Evolutionary conservation across 495 filamentous ascomycete species (phyloP).

Genomic region (Polyplosphaeria fusca): DNA sequence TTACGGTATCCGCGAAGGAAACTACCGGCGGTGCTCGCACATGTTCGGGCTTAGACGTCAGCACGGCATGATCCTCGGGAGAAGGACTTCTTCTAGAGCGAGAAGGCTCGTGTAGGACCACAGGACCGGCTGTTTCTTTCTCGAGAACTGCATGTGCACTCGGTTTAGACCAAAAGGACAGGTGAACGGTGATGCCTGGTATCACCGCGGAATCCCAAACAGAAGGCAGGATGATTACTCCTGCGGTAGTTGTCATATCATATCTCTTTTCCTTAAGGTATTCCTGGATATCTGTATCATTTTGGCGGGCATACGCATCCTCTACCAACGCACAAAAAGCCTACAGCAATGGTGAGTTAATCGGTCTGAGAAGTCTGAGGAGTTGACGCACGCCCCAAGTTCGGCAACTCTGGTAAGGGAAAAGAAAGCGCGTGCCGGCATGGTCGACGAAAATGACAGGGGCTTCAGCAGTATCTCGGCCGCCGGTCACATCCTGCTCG

Average conservation of each 20-base stretch:
- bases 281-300: not conserved
- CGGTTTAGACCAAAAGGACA: not conserved
- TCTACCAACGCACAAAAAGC: conserved; percentile 7
- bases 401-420: conserved; percentile 9
- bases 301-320: conserved; percentile 4
- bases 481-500: too few relatives aligned
- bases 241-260: conserved; percentile 7
- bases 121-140: not conserved
- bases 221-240: conserved; percentile 6
- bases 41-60: too few relatives aligned
- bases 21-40: too few relatives aligned
- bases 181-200: not conserved
- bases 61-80: too few relatives aligned
- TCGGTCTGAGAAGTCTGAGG: too few relatives aligned
- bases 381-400: conserved; percentile 10
- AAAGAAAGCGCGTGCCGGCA: conserved; percentile 12
- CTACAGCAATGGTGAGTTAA: conserved; percentile 1
- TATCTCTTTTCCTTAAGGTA: conserved; percentile 7
- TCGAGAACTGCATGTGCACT: not conserved
- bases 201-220: conserved; percentile 13
- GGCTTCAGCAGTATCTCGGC: too few relatives aligned
- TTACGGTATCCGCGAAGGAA: too few relatives aligned
- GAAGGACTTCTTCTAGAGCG: too few relatives aligned
- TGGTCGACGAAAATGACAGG: conserved; percentile 18
- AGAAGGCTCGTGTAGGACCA: too few relatives aligned